Conservation (phyloP, 2,329 filamentous ascomycete species). For the Xylaria sp. region DNA sequence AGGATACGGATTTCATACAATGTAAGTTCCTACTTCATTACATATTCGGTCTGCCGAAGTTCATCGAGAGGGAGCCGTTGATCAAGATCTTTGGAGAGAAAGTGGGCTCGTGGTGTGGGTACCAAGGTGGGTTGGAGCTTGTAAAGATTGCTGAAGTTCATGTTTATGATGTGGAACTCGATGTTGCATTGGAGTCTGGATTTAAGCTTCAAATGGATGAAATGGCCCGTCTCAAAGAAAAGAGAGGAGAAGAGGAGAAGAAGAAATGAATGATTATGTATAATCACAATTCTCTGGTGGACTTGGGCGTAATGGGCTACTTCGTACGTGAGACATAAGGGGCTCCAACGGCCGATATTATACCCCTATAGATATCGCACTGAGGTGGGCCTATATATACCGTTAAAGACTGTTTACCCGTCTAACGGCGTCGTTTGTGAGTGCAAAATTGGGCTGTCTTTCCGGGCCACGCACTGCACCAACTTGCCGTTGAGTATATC, state of each 20-base stretch:
- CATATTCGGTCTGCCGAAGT: not conserved
- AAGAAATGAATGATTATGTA: too few relatives aligned
- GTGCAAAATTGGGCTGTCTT: too few relatives aligned
- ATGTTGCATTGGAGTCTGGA: not conserved
- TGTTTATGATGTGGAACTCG: not conserved
- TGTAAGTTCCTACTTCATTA: slow-evolving; percentile 7
- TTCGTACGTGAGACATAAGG: too few relatives aligned
- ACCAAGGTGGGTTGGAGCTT: not conserved
- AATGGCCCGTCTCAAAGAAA: not conserved
- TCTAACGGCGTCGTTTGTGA: too few relatives aligned
- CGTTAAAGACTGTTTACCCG: too few relatives aligned
- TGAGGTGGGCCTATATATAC: too few relatives aligned
- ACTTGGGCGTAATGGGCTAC: too few relatives aligned
- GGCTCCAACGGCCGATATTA: too few relatives aligned
- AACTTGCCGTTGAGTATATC: too few relatives aligned
- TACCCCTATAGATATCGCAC: too few relatives aligned
- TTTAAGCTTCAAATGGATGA: slow-evolving; percentile 41
- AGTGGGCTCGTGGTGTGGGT: not conserved
- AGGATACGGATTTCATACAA: not conserved
- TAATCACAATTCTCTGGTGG: too few relatives aligned
- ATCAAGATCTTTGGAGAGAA: not conserved
- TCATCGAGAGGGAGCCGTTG: not conserved
- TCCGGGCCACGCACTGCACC: too few relatives aligned
- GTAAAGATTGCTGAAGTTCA: not conserved
- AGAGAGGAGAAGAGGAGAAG: not conserved